These are phyloP conservation scores for Zymoseptoria pseudotritici DNA, from an alignment of 2,329 filamentous ascomycete genomes.

Conservation along the genomic window DNA sequence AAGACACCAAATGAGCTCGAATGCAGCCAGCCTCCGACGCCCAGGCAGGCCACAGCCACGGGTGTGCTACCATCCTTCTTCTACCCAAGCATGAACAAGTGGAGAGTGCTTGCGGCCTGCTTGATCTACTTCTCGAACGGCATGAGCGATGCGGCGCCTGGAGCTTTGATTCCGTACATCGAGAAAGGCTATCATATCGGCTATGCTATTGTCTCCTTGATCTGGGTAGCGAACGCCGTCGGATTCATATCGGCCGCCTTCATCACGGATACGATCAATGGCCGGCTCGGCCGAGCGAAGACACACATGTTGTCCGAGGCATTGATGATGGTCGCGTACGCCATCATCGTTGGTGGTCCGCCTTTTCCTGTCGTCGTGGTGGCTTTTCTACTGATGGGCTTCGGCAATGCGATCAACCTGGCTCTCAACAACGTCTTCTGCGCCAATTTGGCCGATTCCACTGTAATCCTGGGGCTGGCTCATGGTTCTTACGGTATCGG, in stretches of 20 bases:
- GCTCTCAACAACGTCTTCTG: slow-evolving; percentile 52
- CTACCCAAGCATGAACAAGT: slow-evolving; percentile 59
- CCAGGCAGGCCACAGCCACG: slow-evolving; percentile 34
- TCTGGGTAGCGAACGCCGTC: slow-evolving; percentile 47
- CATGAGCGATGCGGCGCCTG: slow-evolving; percentile 61
- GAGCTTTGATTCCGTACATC: slow-evolving; percentile 74
- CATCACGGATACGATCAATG: slow-evolving; percentile 57
- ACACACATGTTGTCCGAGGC: slow-evolving; percentile 53
- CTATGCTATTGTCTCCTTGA: slow-evolving; percentile 70
- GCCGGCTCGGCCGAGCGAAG: slow-evolving; percentile 57
- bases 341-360: slow-evolving; percentile 58
- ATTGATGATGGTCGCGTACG: slow-evolving; percentile 53
- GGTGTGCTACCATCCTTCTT: slow-evolving; percentile 51
- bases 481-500: slow-evolving; percentile 56
- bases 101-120: slow-evolving; percentile 57
- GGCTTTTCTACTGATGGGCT: slow-evolving; percentile 53
- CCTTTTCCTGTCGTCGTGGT: slow-evolving; percentile 62
- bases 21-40: slow-evolving; percentile 47
- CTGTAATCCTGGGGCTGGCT: slow-evolving; percentile 50
- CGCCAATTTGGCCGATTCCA: slow-evolving; percentile 46
- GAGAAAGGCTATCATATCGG: slow-evolving; percentile 67
- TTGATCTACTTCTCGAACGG: slow-evolving; percentile 62
- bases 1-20: slow-evolving; percentile 42
- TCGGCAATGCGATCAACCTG: slow-evolving; percentile 45
- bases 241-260: slow-evolving; percentile 70